Conservation (phyloP, 208 protist genomes). For the Strigomonas oncopelti region DNA sequence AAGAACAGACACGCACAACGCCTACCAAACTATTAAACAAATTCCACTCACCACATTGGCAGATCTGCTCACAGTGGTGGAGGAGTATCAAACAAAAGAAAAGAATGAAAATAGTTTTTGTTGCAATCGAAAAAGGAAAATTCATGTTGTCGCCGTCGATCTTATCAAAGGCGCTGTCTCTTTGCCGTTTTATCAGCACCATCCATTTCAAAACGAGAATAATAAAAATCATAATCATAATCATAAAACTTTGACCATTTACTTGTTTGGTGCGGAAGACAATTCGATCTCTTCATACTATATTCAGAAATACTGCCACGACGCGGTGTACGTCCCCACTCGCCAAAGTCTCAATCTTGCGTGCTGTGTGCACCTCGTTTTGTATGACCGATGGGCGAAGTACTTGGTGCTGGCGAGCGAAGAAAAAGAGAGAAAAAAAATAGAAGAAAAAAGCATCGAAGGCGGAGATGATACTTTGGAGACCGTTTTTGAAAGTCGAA, state of each 20-base stretch:
- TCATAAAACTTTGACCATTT: conserved; percentile 40
- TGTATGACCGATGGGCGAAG: conserved; percentile 71
- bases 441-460: not conserved
- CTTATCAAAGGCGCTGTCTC: conserved; percentile 45
- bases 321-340: conserved; percentile 69
- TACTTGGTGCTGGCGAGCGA: not conserved
- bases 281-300: conserved; percentile 35
- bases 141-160: conserved; percentile 57
- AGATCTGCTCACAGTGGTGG: not conserved
- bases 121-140: too few species aligned
- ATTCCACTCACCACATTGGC: not conserved
- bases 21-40: not conserved
- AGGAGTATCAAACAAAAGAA: not conserved
- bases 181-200: conserved; percentile 42
- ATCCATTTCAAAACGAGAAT: not conserved
- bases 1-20: conserved; percentile 1
- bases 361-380: conserved; percentile 57
- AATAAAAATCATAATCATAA: not conserved
- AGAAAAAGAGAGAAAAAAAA: not conserved
- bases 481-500: conserved; percentile 31
- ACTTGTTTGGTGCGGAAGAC: conserved; percentile 71
- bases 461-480: conserved; percentile 10
- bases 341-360: conserved; percentile 73
- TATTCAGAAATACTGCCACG: conserved; percentile 40
- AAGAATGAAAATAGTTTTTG: too few species aligned